Conservation (phyloP, 805 yeast species). For the Starmerella sp. region DNA sequence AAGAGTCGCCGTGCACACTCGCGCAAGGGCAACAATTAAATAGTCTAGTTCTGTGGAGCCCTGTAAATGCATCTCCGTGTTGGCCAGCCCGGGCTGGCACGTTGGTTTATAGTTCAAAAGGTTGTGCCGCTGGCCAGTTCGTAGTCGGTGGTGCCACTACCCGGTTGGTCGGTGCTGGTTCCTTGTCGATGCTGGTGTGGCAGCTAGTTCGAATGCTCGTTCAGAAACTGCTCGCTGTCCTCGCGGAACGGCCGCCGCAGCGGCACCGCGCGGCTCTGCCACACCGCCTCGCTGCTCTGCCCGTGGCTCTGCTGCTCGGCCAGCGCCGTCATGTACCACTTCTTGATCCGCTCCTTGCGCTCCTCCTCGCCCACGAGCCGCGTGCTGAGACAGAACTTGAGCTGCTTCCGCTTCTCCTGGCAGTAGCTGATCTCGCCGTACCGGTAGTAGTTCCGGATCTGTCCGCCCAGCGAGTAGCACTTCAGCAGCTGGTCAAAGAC, state of each 20-base stretch:
- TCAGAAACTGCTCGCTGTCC: conserved; percentile 12
- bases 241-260: conserved; percentile 34
- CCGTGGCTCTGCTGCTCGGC: conserved; percentile 44
- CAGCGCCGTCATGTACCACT: conserved; percentile 54
- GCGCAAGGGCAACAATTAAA: no score
- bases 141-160: no score
- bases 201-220: background rate
- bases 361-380: conserved; percentile 45
- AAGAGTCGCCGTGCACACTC: no score
- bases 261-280: conserved; percentile 43
- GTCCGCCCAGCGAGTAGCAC: conserved; percentile 88
- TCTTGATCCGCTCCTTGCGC: conserved; percentile 43
- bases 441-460: conserved; percentile 69
- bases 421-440: conserved; percentile 71
- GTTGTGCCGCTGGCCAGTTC: no score
- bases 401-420: conserved; percentile 53
- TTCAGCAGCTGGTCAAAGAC: conserved; percentile 78
- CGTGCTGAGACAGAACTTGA: conserved; percentile 68
- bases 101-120: no score
- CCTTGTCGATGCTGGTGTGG: no score
- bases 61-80: no score
- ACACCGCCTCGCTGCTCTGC: conserved; percentile 77
- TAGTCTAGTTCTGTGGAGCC: no score
- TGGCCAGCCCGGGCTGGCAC: no score
- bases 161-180: no score